Evolutionary conservation across 345 rosid species (phyloP).

Genomic region (Corchorus olitorius): DNA sequence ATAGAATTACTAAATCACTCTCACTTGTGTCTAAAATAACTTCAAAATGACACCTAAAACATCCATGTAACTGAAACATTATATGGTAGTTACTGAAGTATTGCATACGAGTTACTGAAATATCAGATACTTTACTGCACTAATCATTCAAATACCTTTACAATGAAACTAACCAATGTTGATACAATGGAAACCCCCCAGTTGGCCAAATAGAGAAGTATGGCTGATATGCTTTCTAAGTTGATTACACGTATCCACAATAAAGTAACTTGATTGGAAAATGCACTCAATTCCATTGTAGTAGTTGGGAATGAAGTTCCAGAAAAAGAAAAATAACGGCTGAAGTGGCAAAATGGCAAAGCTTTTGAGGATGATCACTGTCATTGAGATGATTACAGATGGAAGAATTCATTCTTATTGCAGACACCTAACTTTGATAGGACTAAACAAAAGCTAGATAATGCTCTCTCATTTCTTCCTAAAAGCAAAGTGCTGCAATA

Average conservation of each 20-base stretch:
- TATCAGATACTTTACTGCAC: too few relatives aligned
- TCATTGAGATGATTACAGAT: slow-evolving; percentile 22
- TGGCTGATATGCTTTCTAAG: not conserved
- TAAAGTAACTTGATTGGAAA: slow-evolving; percentile 18
- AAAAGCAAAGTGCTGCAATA: slow-evolving; percentile 25
- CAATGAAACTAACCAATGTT: too few relatives aligned
- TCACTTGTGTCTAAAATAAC: not conserved
- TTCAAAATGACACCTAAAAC: not conserved
- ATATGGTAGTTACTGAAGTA: too few relatives aligned
- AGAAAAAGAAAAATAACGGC: not conserved
- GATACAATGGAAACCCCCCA: too few relatives aligned
- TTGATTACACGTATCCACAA: slow-evolving; percentile 30
- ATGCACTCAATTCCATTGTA: not conserved
- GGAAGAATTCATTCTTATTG: not conserved
- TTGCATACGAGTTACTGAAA: too few relatives aligned
- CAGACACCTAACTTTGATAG: slow-evolving; percentile 15
- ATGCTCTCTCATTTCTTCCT: not conserved
- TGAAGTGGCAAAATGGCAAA: slow-evolving; percentile 13
- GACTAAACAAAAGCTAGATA: not conserved
- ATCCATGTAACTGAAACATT: too few relatives aligned
- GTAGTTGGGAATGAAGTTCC: slow-evolving; percentile 21
- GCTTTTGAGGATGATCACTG: slow-evolving; percentile 4
- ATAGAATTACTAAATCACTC: not conserved
- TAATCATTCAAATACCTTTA: too few relatives aligned
- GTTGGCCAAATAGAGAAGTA: not conserved